Evolutionary conservation across 1,284 basidiomycete genomes (phyloP).

Genomic region (Moesziomyces sp.): DNA sequence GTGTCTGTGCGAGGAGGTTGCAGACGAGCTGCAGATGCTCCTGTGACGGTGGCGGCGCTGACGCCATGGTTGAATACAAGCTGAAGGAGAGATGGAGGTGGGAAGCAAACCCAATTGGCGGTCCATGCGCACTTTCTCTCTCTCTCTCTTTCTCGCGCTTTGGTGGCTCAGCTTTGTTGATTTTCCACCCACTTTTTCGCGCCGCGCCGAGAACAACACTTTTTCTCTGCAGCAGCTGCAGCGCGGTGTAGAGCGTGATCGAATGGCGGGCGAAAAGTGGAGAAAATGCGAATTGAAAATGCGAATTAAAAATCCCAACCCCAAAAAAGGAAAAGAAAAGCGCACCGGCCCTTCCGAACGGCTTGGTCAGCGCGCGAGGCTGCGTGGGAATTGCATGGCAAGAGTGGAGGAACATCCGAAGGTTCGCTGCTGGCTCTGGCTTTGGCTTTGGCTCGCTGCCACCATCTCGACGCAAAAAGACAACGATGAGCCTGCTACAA

Average conservation of each 20-base stretch:
- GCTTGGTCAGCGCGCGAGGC: slow-evolving; percentile 13
- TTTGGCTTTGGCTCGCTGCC: no score
- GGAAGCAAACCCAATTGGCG: not conserved
- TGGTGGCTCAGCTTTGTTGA: slow-evolving; percentile 10
- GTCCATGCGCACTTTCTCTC: not conserved
- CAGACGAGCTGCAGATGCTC: slow-evolving; percentile 59
- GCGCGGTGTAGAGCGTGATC: no score
- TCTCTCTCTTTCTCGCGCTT: slow-evolving; percentile 7
- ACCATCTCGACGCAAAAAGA: not conserved
- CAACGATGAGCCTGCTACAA: slow-evolving; percentile 15
- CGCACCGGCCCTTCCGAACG: not conserved
- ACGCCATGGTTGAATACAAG: slow-evolving; percentile 9
- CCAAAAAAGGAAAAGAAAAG: no score
- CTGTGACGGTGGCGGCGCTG: slow-evolving; percentile 14
- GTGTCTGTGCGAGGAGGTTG: slow-evolving; percentile 59
- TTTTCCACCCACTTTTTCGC: slow-evolving; percentile 14
- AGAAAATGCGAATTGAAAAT: no score
- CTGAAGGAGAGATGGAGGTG: not conserved
- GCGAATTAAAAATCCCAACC: no score
- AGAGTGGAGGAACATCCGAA: no score
- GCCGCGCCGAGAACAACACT: slow-evolving; percentile 22
- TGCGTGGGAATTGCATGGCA: not conserved
- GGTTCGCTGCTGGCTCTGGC: no score
- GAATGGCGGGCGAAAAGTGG: no score
- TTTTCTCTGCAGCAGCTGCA: no score